Conservation (phyloP, 345 rosid genomes). For the Angophora floribunda region DNA sequence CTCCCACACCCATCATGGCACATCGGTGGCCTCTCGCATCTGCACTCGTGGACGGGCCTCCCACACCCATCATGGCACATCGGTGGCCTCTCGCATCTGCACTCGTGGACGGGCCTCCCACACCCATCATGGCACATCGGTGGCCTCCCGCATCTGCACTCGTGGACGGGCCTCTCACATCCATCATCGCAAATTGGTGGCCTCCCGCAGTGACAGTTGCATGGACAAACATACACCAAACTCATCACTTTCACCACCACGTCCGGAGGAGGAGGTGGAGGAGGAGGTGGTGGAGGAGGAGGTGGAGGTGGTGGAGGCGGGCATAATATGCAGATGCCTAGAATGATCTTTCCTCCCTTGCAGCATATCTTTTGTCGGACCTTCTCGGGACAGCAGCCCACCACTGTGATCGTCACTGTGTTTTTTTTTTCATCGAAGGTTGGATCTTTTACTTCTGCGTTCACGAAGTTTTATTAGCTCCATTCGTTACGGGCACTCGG, state of each 20-base stretch:
- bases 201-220: not conserved
- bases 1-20: no score
- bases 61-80: not conserved
- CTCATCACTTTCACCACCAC: no score
- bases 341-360: not conserved
- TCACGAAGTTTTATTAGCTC: not conserved
- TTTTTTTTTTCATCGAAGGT: slow-evolving; percentile 37
- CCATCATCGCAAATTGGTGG: not conserved
- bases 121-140: not conserved
- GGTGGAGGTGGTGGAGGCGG: no score
- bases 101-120: no score
- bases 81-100: no score
- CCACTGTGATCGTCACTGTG: slow-evolving; percentile 57
- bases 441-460: not conserved
- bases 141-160: not conserved
- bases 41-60: no score
- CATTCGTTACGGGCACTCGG: not conserved
- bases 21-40: not conserved
- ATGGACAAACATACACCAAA: not conserved
- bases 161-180: no score
- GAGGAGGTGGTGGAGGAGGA: no score
- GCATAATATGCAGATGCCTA: rapidly evolving
- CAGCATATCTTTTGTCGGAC: not conserved
- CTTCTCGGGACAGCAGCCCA: slow-evolving; percentile 65
- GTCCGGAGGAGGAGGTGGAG: no score